Conservation (phyloP, 1,284 basidiomycete genomes). For the Acaromyces ingoldii region DNA sequence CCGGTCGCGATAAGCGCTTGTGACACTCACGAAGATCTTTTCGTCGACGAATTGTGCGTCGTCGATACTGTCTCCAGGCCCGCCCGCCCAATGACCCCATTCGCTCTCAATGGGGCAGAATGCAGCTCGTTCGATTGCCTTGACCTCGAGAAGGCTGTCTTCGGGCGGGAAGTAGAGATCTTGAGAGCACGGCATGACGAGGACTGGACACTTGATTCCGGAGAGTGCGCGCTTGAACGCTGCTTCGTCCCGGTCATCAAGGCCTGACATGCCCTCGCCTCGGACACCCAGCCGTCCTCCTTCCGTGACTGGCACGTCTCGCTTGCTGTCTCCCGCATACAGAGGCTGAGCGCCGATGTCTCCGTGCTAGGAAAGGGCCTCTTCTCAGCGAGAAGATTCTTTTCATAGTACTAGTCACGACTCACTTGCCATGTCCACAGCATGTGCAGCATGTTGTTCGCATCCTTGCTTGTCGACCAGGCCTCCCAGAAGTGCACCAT, state of each 20-base stretch:
- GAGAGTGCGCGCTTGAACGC: constrained; percentile 23
- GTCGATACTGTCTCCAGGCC: constrained; percentile 20
- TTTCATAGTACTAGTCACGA: not conserved
- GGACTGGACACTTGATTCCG: constrained; percentile 18
- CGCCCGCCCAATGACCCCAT: constrained; percentile 35
- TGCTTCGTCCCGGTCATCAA: constrained; percentile 13
- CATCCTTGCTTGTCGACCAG: constrained; percentile 20
- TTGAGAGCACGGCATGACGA: constrained; percentile 17
- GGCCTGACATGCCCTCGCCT: no score
- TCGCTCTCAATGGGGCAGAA: constrained; percentile 27
- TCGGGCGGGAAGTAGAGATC: constrained; percentile 36
- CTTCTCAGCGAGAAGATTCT: not conserved
- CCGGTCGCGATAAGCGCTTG: no score
- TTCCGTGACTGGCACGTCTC: constrained; percentile 6
- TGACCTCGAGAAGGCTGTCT: constrained; percentile 19
- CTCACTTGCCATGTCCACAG: constrained; percentile 26
- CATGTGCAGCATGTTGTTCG: constrained; percentile 29
- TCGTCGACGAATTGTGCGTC: constrained; percentile 18
- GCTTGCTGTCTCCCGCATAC: constrained; percentile 20
- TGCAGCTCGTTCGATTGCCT: constrained; percentile 18
- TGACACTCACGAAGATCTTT: no score
- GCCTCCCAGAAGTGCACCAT: constrained; percentile 21
- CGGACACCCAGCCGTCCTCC: constrained; percentile 15
- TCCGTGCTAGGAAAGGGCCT: constrained; percentile 10
- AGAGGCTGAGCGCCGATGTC: constrained; percentile 21